phyloP scores from a whole-genome alignment of 2,329 filamentous ascomycete species.

The Cercospora berteroae region DNA sequence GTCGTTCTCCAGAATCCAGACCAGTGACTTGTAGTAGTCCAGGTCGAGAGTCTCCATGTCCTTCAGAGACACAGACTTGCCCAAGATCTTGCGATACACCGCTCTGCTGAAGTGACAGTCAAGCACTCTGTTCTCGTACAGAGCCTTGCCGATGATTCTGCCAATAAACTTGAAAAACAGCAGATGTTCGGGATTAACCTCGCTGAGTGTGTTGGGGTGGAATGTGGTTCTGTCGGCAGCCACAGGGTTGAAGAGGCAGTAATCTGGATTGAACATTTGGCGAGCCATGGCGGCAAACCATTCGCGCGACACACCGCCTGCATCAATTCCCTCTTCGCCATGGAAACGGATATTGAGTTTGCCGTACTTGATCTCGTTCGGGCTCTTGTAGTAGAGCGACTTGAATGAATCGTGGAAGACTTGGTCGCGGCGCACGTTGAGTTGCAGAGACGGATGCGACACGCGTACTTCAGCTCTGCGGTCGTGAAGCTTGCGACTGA shows the following conservation, averaged over 20 bases:
- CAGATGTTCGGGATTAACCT: conserved; percentile 91
- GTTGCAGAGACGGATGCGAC: conserved; percentile 73
- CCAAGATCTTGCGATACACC: conserved; percentile 95
- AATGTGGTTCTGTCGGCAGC: conserved; percentile 97
- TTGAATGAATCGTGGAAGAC: conserved; percentile 99
- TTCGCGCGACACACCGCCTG: conserved; percentile 93
- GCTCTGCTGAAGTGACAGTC: conserved; percentile 99
- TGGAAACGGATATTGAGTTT: conserved; percentile 98
- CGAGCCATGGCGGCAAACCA: conserved; percentile 98
- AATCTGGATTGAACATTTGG: conserved; percentile 99
- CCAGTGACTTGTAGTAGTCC: conserved; percentile 96
- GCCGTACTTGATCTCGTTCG: conserved; percentile 97
- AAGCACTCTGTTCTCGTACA: conserved; percentile 92
- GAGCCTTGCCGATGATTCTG: conserved; percentile 93
- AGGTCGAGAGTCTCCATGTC: conserved; percentile 99
- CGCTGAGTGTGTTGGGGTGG: conserved; percentile 93
- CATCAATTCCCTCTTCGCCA: conserved; percentile 95
- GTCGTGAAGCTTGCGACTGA: conserved; percentile 86
- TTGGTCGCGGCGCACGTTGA: conserved; percentile 86
- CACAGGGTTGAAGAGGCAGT: conserved; percentile 92
- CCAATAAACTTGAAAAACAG: conserved; percentile 99
- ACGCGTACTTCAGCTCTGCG: conserved; percentile 68
- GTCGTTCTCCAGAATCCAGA: conserved; percentile 98
- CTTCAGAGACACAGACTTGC: conserved; percentile 93
- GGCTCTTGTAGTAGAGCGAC: conserved; percentile 93